These are phyloP conservation scores for Russula earlei DNA, from an alignment of 768 basidiomycete species.

Conservation along the genomic window DNA sequence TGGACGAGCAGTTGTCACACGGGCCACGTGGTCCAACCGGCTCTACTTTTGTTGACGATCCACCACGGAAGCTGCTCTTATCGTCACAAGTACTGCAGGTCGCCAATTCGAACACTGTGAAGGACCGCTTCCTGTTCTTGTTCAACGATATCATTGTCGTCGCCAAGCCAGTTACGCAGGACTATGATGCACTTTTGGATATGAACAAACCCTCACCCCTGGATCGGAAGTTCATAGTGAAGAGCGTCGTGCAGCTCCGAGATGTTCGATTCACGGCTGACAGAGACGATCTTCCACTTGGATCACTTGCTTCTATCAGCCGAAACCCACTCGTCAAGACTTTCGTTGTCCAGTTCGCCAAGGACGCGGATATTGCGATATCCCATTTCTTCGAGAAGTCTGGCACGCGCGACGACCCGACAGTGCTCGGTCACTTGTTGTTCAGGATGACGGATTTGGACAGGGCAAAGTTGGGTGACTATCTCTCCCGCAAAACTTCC, in stretches of 20 bases:
- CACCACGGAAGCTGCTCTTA: constrained; percentile 77
- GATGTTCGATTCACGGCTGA: constrained; percentile 62
- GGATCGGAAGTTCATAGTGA: constrained; percentile 79
- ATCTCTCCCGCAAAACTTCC: constrained; percentile 65
- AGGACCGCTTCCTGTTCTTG: constrained; percentile 94
- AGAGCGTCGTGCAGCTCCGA: constrained; percentile 75
- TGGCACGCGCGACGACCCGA: constrained; percentile 52
- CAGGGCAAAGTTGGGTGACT: constrained; percentile 72
- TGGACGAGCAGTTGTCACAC: constrained; percentile 61
- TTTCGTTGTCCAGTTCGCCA: constrained; percentile 73
- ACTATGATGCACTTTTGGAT: constrained; percentile 55
- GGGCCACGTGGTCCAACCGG: constrained; percentile 45
- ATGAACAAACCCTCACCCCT: constrained; percentile 42
- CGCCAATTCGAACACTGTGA: constrained; percentile 86
- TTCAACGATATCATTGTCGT: constrained; percentile 93
- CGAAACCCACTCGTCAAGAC: constrained; percentile 56
- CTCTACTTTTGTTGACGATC: constrained; percentile 68
- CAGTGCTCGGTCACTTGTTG: constrained; percentile 62
- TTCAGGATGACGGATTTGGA: constrained; percentile 84
- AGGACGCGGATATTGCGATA: constrained; percentile 75
- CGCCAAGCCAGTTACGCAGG: constrained; percentile 76
- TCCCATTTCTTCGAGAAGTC: constrained; percentile 56
- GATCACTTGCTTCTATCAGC: constrained; percentile 29
- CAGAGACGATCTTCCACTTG: constrained; percentile 50
- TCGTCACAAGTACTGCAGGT: constrained; percentile 88